Evolutionary conservation across 306 rosid genomes (phyloP).

Genomic region (Rosa chinensis): DNA sequence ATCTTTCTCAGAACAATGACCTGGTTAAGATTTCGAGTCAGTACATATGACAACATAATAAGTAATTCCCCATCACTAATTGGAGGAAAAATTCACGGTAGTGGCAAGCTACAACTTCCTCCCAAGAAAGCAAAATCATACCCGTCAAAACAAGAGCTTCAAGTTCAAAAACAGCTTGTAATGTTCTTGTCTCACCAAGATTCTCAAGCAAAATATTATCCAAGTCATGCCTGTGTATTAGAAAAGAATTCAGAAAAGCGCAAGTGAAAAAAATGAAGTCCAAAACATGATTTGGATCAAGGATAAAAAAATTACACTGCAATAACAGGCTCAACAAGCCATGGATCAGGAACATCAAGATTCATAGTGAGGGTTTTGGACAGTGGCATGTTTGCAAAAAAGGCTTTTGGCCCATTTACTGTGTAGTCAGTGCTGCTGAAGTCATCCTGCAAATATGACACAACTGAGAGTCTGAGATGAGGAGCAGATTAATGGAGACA

Average conservation of each 20-base stretch:
- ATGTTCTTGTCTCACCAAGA: conserved; percentile 84
- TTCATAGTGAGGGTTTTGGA: conserved; percentile 98
- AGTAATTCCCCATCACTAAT: conserved; percentile 13
- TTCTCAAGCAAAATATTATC: conserved; percentile 98
- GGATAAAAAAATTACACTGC: conserved; percentile 69
- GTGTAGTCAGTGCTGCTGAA: conserved; percentile 69
- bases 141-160: conserved; percentile 99
- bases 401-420: conserved; percentile 93
- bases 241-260: conserved; percentile 13
- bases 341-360: conserved; percentile 99
- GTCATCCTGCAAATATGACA: conserved; percentile 75
- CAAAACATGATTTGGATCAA: conserved; percentile 9
- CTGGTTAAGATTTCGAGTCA: conserved; percentile 44
- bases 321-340: conserved; percentile 95
- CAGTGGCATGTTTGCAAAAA: conserved; percentile 94
- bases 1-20: conserved; percentile 97
- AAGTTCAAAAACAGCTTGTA: conserved; percentile 95
- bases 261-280: not conserved
- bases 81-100: conserved; percentile 11
- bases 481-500: conserved; percentile 8
- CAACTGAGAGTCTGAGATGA: conserved; percentile 37
- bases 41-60: conserved; percentile 9
- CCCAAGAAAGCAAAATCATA: conserved; percentile 31
- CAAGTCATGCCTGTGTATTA: conserved; percentile 83
- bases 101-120: not conserved